Evolutionary conservation across 306 rosid genomes (phyloP).

Genomic region (Ochetophila trinervis): DNA sequence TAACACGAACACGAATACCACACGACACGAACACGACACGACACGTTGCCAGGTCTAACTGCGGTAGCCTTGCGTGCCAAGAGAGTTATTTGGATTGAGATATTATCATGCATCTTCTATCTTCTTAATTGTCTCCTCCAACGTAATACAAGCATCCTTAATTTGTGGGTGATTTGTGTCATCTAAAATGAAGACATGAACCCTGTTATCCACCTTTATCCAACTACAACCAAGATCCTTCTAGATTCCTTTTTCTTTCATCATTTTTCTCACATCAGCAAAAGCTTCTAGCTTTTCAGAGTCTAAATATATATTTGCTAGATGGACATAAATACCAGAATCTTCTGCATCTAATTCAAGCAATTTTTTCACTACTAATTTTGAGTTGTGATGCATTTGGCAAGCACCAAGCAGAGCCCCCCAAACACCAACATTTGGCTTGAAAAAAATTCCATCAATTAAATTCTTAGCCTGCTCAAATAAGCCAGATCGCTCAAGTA

Average conservation of each 20-base stretch:
- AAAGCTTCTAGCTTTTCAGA: conserved; percentile 51
- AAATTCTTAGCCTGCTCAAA: conserved; percentile 53
- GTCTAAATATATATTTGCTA: conserved; percentile 49
- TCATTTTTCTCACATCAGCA: conserved; percentile 47
- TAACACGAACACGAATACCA: no score
- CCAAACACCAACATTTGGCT: conserved; percentile 56
- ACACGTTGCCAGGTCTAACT: no score
- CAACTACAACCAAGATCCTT: conserved; percentile 61
- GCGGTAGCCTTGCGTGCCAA: conserved; percentile 36
- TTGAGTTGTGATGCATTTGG: conserved; percentile 40
- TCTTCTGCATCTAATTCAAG: conserved; percentile 46
- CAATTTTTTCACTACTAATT: conserved; percentile 42
- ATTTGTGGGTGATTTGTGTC: conserved; percentile 55
- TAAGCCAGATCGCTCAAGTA: conserved; percentile 63
- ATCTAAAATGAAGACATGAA: conserved; percentile 58
- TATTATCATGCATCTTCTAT: conserved; percentile 44
- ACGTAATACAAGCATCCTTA: conserved; percentile 38
- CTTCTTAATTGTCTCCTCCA: conserved; percentile 44
- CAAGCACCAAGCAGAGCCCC: conserved; percentile 60
- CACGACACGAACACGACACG: no score
- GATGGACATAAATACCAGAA: conserved; percentile 50
- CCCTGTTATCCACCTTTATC: conserved; percentile 54
- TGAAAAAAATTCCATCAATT: conserved; percentile 50
- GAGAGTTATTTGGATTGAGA: conserved; percentile 22
- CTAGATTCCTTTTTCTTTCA: conserved; percentile 45